Conservation (phyloP, 805 yeast genomes). For the Yarrowia bubula region DNA sequence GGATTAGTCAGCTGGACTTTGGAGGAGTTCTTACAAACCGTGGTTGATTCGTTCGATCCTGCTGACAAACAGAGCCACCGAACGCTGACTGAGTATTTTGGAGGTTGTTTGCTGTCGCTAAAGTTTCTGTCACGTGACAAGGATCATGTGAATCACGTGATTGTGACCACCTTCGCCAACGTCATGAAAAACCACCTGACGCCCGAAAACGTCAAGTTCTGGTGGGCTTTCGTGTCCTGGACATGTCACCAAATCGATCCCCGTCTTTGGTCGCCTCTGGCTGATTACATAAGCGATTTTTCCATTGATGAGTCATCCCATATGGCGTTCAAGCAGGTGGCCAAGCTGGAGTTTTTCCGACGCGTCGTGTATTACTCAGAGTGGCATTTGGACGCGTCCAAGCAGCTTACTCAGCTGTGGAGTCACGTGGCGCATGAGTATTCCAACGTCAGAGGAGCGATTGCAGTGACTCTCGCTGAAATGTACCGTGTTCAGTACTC, state of each 20-base stretch:
- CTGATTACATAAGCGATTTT: conserved; percentile 48
- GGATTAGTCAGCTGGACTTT: conserved; percentile 47
- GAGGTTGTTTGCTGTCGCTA: conserved; percentile 54
- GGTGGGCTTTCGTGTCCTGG: conserved; percentile 80
- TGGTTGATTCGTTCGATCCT: conserved; percentile 52
- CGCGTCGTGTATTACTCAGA: conserved; percentile 43
- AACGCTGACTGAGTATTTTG: conserved; percentile 64
- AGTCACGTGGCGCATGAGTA: conserved; percentile 60
- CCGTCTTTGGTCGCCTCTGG: conserved; percentile 60
- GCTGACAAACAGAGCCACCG: conserved; percentile 78
- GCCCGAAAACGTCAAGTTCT: conserved; percentile 69
- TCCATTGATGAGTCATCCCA: conserved; percentile 50
- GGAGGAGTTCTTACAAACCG: conserved; percentile 52
- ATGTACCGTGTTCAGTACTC: conserved; percentile 46
- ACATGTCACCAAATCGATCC: conserved; percentile 53
- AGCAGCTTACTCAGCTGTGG: conserved; percentile 41
- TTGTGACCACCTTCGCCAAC: conserved; percentile 41
- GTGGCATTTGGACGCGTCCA: neutral
- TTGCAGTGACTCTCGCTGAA: conserved; percentile 59
- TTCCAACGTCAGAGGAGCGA: conserved; percentile 65
- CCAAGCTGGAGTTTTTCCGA: conserved; percentile 57
- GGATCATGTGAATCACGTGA: conserved; percentile 35
- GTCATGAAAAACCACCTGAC: conserved; percentile 60
- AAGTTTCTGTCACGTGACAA: conserved; percentile 27
- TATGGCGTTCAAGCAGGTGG: conserved; percentile 63